Percentiles rank a stretch among this genome's conserved stretches.
Evolutionary conservation across 2,329 filamentous ascomycete genomes (phyloP).

Genomic region (Elsinoe fawcettii): DNA sequence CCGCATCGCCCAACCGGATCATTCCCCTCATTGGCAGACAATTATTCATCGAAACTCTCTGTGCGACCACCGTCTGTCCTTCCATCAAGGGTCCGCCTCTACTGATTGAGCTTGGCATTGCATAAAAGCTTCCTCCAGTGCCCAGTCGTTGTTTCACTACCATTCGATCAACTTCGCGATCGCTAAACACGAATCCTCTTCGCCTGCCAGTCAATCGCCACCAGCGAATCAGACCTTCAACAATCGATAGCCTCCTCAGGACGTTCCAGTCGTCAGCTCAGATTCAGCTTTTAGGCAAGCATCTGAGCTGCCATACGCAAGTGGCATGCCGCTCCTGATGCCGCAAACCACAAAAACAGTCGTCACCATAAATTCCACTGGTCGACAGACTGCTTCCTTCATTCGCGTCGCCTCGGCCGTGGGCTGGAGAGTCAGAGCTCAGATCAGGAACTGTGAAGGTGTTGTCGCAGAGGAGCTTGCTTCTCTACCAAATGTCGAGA

Average conservation of each 20-base stretch:
- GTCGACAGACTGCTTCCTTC: slow-evolving; percentile 89
- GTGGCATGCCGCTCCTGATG: slow-evolving; percentile 23
- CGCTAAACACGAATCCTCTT: background rate
- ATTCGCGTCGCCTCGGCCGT: slow-evolving; percentile 90
- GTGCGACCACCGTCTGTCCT: slow-evolving; percentile 7
- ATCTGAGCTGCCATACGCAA: slow-evolving; percentile 3
- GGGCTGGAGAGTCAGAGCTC: slow-evolving; percentile 86
- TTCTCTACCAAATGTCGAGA: slow-evolving; percentile 71
- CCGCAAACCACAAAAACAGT: slow-evolving; percentile 57
- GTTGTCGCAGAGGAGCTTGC: slow-evolving; percentile 82
- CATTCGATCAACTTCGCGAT: background rate
- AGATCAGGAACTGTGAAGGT: slow-evolving; percentile 78
- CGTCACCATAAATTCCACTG: slow-evolving; percentile 91
- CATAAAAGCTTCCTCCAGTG: slow-evolving; percentile 13
- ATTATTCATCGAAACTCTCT: slow-evolving; percentile 6
- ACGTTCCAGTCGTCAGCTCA: background rate
- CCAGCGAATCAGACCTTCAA: background rate
- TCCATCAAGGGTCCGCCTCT: background rate
- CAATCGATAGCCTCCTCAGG: background rate
- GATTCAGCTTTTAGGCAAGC: background rate
- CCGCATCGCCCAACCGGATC: slow-evolving; percentile 7
- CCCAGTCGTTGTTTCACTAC: background rate
- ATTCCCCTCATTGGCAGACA: background rate
- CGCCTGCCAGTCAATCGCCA: background rate
- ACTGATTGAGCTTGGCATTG: slow-evolving; percentile 13